Evolutionary conservation across 2,329 filamentous ascomycete species (phyloP).

Genomic region (Penicillium sp.): DNA sequence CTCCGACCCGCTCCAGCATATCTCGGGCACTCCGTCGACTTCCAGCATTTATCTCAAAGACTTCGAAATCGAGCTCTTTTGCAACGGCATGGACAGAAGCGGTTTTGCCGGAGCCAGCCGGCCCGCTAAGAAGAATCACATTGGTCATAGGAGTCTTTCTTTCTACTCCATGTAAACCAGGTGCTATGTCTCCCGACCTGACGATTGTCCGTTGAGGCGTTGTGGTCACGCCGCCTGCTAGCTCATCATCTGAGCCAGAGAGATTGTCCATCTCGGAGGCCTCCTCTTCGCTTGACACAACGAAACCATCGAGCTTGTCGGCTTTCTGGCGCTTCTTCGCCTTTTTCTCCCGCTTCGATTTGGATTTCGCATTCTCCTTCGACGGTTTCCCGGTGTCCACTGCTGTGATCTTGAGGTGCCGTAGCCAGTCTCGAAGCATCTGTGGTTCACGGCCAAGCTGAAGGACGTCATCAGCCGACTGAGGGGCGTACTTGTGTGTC

Average conservation of each 20-base stretch:
- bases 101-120: conserved; percentile 87
- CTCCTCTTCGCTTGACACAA: conserved; percentile 77
- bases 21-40: conserved; percentile 84
- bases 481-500: conserved; percentile 81
- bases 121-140: conserved; percentile 82
- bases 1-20: conserved; percentile 84
- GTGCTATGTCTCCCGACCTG: conserved; percentile 37
- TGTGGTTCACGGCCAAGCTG: conserved; percentile 68
- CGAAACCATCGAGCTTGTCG: conserved; percentile 74
- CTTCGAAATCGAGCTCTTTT: conserved; percentile 84
- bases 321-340: conserved; percentile 61
- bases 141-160: conserved; percentile 59
- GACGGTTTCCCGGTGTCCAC: conserved; percentile 60
- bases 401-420: conserved; percentile 69
- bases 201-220: conserved; percentile 41
- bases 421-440: conserved; percentile 77
- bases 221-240: conserved; percentile 40
- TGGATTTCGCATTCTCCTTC: conserved; percentile 28
- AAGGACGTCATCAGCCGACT: conserved; percentile 66
- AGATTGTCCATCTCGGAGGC: conserved; percentile 66
- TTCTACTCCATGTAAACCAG: conserved; percentile 37
- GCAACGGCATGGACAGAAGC: conserved; percentile 88
- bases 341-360: conserved; percentile 30
- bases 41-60: conserved; percentile 90
- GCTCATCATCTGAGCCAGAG: conserved; percentile 56